Conservation (phyloP, 768 basidiomycete genomes). For the Hortiboletus campestris region DNA sequence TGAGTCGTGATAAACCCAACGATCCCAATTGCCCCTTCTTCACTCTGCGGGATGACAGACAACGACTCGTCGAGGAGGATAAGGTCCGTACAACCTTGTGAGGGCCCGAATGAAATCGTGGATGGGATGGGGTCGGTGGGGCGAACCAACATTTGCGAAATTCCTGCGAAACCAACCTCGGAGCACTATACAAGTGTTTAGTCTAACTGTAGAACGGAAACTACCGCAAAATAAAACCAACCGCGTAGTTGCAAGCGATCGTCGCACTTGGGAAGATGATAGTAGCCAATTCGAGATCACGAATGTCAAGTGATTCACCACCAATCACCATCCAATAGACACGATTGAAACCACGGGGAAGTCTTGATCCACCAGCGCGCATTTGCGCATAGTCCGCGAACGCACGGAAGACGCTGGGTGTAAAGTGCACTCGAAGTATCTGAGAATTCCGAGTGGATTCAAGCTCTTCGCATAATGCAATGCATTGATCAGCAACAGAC, state of each 20-base stretch:
- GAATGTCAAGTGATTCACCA: constrained; percentile 9
- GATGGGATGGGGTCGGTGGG: constrained; percentile 15
- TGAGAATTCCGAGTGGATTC: constrained; percentile 13
- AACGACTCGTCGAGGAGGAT: constrained; percentile 16
- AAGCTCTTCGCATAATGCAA: constrained; percentile 10
- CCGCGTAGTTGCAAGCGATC: constrained; percentile 15
- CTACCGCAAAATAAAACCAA: not conserved
- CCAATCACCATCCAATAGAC: constrained; percentile 19
- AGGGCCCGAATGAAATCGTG: constrained; percentile 8
- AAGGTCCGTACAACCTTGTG: constrained; percentile 10
- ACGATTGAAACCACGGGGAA: constrained; percentile 16
- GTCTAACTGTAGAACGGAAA: not conserved
- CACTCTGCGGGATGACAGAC: constrained; percentile 5
- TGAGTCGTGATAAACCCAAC: constrained; percentile 11
- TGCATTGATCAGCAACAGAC: constrained; percentile 10
- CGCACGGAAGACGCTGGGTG: constrained; percentile 16
- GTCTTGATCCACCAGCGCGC: constrained; percentile 7
- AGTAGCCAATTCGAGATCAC: constrained; percentile 12
- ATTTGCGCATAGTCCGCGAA: constrained; percentile 14
- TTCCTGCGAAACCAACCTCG: constrained; percentile 15
- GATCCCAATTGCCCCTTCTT: constrained; percentile 4
- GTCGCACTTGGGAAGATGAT: constrained; percentile 11
- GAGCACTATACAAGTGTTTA: constrained; percentile 6
- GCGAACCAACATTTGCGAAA: constrained; percentile 12
- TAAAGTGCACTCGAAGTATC: constrained; percentile 13